Conservation (phyloP, 495 filamentous ascomycete species). For the Jackrogersella multiformis region DNA sequence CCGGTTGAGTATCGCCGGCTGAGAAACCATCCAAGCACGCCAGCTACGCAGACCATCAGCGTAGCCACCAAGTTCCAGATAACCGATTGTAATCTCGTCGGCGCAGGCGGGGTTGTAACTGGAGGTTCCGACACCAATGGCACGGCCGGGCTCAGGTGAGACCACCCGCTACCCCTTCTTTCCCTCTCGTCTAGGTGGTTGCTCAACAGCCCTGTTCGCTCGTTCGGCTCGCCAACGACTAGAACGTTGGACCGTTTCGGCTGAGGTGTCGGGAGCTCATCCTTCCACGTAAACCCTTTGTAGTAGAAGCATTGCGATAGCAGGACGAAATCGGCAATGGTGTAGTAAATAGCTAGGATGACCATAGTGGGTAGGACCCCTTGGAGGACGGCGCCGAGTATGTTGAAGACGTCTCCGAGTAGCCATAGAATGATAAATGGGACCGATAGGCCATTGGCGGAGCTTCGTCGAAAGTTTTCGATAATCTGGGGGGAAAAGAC, state of each 20-base stretch:
- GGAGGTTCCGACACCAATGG: slow-evolving; percentile 64
- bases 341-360: slow-evolving; percentile 95
- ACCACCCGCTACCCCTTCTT: slow-evolving; percentile 59
- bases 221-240: slow-evolving; percentile 45
- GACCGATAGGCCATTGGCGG: slow-evolving; percentile 88
- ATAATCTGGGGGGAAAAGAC: slow-evolving; percentile 98
- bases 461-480: slow-evolving; percentile 88
- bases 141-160: slow-evolving; percentile 81
- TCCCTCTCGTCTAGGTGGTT: slow-evolving; percentile 47
- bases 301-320: slow-evolving; percentile 94
- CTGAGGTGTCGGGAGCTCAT: slow-evolving; percentile 53
- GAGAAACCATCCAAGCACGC: slow-evolving; percentile 86
- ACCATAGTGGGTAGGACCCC: slow-evolving; percentile 95
- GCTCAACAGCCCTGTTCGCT: slow-evolving; percentile 54
- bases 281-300: slow-evolving; percentile 77
- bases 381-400: slow-evolving; percentile 90
- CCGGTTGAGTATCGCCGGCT: slow-evolving; percentile 53
- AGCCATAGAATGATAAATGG: slow-evolving; percentile 92
- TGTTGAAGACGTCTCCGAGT: slow-evolving; percentile 94
- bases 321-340: slow-evolving; percentile 88
- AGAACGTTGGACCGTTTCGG: slow-evolving; percentile 30
- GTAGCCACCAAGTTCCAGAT: slow-evolving; percentile 78
- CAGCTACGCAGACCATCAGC: slow-evolving; percentile 80
- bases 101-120: slow-evolving; percentile 48
- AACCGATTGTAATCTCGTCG: slow-evolving; percentile 63